A percentile compares a stretch with the other conserved stretches of the same genome.
Conservation (phyloP, 805 yeast species). For the Blastobotrys robertii region DNA sequence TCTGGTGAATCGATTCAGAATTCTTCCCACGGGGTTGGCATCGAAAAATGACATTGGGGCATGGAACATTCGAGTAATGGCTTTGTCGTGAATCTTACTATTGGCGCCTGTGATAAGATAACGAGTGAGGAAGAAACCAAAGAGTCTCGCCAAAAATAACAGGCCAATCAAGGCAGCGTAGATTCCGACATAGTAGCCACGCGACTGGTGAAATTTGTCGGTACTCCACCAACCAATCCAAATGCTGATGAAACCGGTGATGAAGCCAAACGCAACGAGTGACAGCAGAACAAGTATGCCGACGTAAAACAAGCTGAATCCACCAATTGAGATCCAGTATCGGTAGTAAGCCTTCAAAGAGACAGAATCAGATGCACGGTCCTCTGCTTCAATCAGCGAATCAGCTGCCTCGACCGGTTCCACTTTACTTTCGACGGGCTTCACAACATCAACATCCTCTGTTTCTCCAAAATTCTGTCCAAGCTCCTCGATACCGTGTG, state of each 20-base stretch:
- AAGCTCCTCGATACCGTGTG: constrained; percentile 17
- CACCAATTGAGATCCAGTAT: constrained; percentile 46
- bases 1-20: constrained; percentile 69
- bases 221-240: constrained; percentile 15
- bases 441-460: constrained; percentile 7
- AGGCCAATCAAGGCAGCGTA: constrained; percentile 41
- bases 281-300: constrained; percentile 44
- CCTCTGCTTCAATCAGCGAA: constrained; percentile 8
- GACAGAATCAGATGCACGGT: constrained; percentile 10
- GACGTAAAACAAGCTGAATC: constrained; percentile 29
- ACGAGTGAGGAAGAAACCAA: constrained; percentile 27
- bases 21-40: constrained; percentile 71
- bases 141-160: constrained; percentile 37
- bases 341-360: constrained; percentile 35
- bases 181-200: constrained; percentile 57
- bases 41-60: constrained; percentile 74
- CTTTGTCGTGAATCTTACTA: constrained; percentile 35
- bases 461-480: constrained; percentile 20
- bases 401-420: constrained; percentile 12
- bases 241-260: constrained; percentile 4
- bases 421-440: constrained; percentile 15
- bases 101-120: not conserved
- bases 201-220: constrained; percentile 35
- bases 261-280: constrained; percentile 2
- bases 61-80: constrained; percentile 46